Conservation (phyloP, 129 eudicot species). For the carrot (Daucus carota) region DNA sequence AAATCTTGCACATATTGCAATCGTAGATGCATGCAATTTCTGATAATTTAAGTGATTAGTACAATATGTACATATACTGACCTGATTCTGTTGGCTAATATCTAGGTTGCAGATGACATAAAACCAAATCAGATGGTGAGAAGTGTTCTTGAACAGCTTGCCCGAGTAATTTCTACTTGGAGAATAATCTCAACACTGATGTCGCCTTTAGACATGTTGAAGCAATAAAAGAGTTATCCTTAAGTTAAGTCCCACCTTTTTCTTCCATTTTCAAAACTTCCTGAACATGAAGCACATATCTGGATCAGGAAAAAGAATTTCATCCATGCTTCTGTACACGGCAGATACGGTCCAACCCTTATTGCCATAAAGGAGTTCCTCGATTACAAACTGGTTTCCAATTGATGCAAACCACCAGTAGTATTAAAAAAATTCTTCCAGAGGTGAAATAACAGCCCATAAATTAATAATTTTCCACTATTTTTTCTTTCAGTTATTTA, state of each 20-base stretch:
- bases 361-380: constrained; percentile 76
- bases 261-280: neutral
- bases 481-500: neutral
- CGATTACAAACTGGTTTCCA: constrained; percentile 65
- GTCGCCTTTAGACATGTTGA: constrained; percentile 70
- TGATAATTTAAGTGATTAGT: neutral
- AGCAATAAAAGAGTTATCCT: constrained; percentile 47
- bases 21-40: neutral
- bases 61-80: neutral
- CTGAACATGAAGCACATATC: neutral
- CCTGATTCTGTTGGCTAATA: neutral
- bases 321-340: neutral
- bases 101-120: constrained; percentile 55
- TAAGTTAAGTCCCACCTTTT: neutral
- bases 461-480: neutral
- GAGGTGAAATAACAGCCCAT: constrained; percentile 26
- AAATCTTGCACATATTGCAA: neutral
- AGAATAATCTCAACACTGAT: constrained; percentile 50
- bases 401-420: constrained; percentile 37
- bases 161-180: constrained; percentile 49
- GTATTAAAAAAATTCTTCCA: constrained; percentile 55
- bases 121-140: constrained; percentile 40
- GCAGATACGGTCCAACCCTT: constrained; percentile 72
- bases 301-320: neutral
- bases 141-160: constrained; percentile 24